Conservation (phyloP, 164 flowering plant species). For the Sextonia rubra region DNA sequence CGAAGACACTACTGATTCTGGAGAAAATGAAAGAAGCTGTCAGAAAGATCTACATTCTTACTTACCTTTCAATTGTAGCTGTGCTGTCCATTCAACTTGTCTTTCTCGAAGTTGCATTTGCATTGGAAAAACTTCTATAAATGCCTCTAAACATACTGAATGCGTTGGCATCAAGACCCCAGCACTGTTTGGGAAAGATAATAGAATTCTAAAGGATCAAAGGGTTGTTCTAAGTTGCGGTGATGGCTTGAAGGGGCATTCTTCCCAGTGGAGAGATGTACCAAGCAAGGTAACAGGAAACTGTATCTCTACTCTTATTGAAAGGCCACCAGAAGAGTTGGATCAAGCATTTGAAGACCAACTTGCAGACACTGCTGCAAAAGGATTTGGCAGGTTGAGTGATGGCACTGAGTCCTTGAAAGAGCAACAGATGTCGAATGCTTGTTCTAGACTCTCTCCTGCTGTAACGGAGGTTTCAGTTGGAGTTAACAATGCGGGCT, state of each 20-base stretch:
- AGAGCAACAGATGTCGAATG: conserved; percentile 50
- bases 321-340: conserved; percentile 17
- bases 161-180: conserved; percentile 8
- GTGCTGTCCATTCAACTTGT: conserved; percentile 25
- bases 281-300: conserved; percentile 29
- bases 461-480: conserved; percentile 46
- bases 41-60: conserved; percentile 18
- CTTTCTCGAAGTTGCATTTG: conserved; percentile 19
- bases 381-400: conserved; percentile 10
- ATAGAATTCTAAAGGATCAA: conserved; percentile 9
- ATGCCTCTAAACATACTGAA: conserved; percentile 17
- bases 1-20: conserved; percentile 2
- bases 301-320: conserved; percentile 16
- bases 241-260: conserved; percentile 17
- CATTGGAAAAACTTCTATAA: conserved; percentile 13
- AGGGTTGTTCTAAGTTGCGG: conserved; percentile 10
- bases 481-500: conserved; percentile 34
- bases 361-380: conserved; percentile 26
- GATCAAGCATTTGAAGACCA: conserved; percentile 15
- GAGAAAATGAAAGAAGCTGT: conserved; percentile 22
- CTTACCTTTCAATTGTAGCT: conserved; percentile 24
- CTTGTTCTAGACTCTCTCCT: conserved; percentile 57
- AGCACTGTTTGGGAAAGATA: conserved; percentile 11
- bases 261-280: conserved; percentile 58
- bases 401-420: conserved; percentile 27